Evolutionary conservation across 2,329 filamentous ascomycete genomes (phyloP), one percentile per base, ranked within the genome.

Genomic region (Trichoderma oligosporum): DNA sequence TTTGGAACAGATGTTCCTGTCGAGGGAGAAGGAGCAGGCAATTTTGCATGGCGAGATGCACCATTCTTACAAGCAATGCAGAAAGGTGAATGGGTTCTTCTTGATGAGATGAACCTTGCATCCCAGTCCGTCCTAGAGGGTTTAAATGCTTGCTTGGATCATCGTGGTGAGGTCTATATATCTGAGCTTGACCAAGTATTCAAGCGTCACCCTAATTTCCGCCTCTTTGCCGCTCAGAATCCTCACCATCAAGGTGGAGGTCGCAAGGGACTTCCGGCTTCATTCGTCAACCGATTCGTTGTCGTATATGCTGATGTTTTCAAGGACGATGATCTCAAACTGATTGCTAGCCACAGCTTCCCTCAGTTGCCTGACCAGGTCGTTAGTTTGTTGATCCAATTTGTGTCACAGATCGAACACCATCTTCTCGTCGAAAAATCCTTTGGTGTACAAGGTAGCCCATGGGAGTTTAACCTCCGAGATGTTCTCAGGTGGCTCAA

Each of bases 91-190:
- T 99, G 94, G 94, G 94, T 99, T 9, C 78, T 99, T 25, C 80
- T 99, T 0, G 94, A 99, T 67, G 94, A 99, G 76, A 99, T 99
- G 94, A 99, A 99, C 66, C 76, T 99, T 61, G 94, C 95, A 1
- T 97, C 93, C 0, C 94, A 99, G 70, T 96, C 93, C 4, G 92
- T 99, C 2, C 82, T 99, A 1, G 94, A 99, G 74, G 95, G 94
- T 61, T 77, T 99, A 29, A 99, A 99, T 64, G 93, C 94, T 20
- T 97, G 94, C 75, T 81, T 99, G 27, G 94, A 99, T 71, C 95
- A 99, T 70, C 86, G 95, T 72, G 93, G 94, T 58, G 90, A 97
- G 71, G 90, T 96, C 0, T 99, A 97, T 68, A 86, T 99, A 59
- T 91, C 94, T 1, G 95, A 99, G 68, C 81, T 99, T 11, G 93